phyloP scores from a whole-genome alignment of 768 basidiomycete species.

The Tylopilus vinaceipallidus region DNA sequence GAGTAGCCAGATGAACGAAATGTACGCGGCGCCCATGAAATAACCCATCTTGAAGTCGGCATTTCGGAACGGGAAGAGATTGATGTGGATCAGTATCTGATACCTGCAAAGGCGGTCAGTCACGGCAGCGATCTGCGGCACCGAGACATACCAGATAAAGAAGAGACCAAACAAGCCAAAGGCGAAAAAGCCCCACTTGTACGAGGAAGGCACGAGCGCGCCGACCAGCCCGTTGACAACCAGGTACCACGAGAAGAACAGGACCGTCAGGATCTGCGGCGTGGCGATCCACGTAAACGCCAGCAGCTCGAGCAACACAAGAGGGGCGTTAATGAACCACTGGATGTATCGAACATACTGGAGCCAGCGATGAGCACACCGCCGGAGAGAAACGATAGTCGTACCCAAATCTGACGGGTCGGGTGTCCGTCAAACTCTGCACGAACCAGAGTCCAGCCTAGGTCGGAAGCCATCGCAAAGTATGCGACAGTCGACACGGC shows the following conservation, averaged over 20 bases:
- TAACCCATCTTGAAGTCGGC: conserved; percentile 27
- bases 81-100: conserved; percentile 28
- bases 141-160: conserved; percentile 44
- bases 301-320: conserved; percentile 46
- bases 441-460: conserved; percentile 45
- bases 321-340: conserved; percentile 56
- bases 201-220: conserved; percentile 46
- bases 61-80: conserved; percentile 26
- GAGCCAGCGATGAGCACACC: background rate
- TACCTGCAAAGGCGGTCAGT: conserved; percentile 22
- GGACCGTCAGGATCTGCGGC: conserved; percentile 41
- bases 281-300: conserved; percentile 47
- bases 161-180: conserved; percentile 47
- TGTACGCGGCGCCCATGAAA: conserved; percentile 37
- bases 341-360: conserved; percentile 56
- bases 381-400: background rate
- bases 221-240: conserved; percentile 49
- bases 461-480: conserved; percentile 56
- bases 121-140: background rate
- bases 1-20: conserved; percentile 55
- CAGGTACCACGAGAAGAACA: conserved; percentile 42
- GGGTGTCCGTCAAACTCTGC: conserved; percentile 33
- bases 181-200: conserved; percentile 54
- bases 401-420: conserved; percentile 45
- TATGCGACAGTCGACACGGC: conserved; percentile 45